Evolutionary conservation across 371 early-diverging fungal species (phyloP), one percentile per base, ranked within the genome.

Genomic region (Choanephora cucurbitarum): DNA sequence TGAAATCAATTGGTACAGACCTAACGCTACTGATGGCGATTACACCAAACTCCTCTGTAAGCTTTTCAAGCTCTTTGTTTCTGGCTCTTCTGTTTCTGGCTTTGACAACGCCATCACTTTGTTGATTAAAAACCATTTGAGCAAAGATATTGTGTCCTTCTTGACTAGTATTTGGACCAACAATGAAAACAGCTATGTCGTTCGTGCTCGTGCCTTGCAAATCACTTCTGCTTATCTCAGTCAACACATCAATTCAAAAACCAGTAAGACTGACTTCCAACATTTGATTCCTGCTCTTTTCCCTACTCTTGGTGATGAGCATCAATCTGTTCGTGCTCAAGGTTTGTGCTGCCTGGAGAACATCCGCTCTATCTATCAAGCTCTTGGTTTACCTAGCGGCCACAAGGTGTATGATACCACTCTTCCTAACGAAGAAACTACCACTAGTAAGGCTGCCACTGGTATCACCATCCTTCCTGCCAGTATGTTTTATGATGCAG

Each of bases 271-370:
- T 21, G 97, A 93, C 63, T 91, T 83, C 72, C 95, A 95, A 72
- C 75, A 92, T n/a, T 49, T 90, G 24, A 62, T 94, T 1, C 95
- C 96, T 9, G 69, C 79, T 1, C 60, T 94, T n/a, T 60, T 95
- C 34, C 74, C 88, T 31, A 75, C 84, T 5, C 72, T 94, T 42
- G 69, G 71, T 5, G 81, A 86, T 58, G 52, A 54, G 2, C 57
- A 82, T 34, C 61, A 58, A 34, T 68, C 66, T 23, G 78, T 91
- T 33, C 89, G 92, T 24, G 62, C 70, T 8, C 75, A 81, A 10
- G 88, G 85, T 1, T 61, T 85, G 4, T 55, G 51, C 2, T 88
- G 88, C 57, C 54, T 91, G 33, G 57, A 77, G 33, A 62, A 74
- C 23, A 69, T 92, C 37, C 64, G 73, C 40, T 40, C 55, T 1